phyloP scores from a whole-genome alignment of 2,329 filamentous ascomycete genomes.

The Sporothrix luriei region DNA sequence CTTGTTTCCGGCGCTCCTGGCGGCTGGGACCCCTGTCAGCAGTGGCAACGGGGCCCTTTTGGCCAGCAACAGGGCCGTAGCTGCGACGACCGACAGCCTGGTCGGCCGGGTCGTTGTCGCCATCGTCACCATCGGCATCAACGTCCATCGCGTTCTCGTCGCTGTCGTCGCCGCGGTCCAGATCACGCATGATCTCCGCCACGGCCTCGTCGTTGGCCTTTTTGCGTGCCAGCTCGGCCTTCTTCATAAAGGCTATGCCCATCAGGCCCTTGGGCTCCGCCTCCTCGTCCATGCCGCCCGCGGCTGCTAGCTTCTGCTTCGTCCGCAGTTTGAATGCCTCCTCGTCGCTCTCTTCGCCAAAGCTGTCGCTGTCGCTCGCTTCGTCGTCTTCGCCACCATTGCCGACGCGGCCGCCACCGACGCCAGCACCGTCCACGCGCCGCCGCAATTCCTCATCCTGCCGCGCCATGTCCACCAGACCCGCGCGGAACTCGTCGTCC shows the following conservation, averaged over 20 bases:
- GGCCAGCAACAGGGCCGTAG: slow-evolving; percentile 30
- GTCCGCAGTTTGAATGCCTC: slow-evolving; percentile 56
- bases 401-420: slow-evolving; percentile 38
- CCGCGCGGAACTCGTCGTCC: slow-evolving; percentile 82
- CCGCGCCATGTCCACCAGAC: slow-evolving; percentile 77
- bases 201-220: slow-evolving; percentile 78
- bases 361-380: slow-evolving; percentile 58
- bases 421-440: slow-evolving; percentile 71
- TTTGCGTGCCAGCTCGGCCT: slow-evolving; percentile 76
- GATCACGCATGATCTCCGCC: slow-evolving; percentile 68
- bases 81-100: slow-evolving; percentile 35
- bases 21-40: neutral
- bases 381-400: slow-evolving; percentile 45
- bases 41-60: neutral
- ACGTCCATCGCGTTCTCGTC: slow-evolving; percentile 68
- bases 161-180: slow-evolving; percentile 70
- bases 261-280: slow-evolving; percentile 67
- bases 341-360: slow-evolving; percentile 55
- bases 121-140: slow-evolving; percentile 22
- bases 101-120: slow-evolving; percentile 31
- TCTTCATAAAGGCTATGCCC: slow-evolving; percentile 92
- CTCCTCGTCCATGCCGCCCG: slow-evolving; percentile 48
- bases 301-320: slow-evolving; percentile 52
- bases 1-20: slow-evolving; percentile 6
- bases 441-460: slow-evolving; percentile 79